These are phyloP conservation scores for Podospora tetraspora DNA, from an alignment of 495 filamentous ascomycete genomes.

Conservation along the genomic window DNA sequence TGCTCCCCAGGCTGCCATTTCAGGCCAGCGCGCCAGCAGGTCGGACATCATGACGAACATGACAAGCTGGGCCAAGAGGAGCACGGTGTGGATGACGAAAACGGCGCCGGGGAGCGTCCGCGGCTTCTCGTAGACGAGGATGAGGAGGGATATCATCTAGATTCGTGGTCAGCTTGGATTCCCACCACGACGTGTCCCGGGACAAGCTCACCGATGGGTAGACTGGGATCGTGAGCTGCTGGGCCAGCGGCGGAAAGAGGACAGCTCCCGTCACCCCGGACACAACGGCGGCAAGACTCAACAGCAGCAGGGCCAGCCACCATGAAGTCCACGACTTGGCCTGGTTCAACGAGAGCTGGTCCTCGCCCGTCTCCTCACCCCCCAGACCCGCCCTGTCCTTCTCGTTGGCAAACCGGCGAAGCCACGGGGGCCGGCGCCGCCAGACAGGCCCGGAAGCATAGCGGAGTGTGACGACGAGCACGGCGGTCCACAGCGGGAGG, in stretches of 20 bases:
- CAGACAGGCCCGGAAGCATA: constrained; percentile 24
- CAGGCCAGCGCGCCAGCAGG: constrained; percentile 3
- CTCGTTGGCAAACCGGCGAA: constrained; percentile 27
- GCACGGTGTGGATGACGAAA: constrained; percentile 19
- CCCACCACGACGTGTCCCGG: not conserved
- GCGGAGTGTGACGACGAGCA: constrained; percentile 24
- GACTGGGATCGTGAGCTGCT: constrained; percentile 18
- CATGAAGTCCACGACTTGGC: constrained; percentile 17
- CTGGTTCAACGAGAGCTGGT: not conserved
- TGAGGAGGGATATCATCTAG: constrained; percentile 21
- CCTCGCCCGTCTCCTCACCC: constrained; percentile 14
- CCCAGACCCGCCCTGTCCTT: not conserved
- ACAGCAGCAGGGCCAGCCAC: constrained; percentile 17
- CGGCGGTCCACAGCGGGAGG: constrained; percentile 26
- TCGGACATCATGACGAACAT: constrained; percentile 16
- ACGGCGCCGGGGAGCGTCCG: constrained; percentile 22
- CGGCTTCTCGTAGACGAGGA: constrained; percentile 26
- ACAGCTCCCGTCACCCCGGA: constrained; percentile 13
- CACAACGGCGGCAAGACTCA: constrained; percentile 6
- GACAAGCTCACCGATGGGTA: constrained; percentile 23
- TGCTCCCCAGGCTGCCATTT: constrained; percentile 6
- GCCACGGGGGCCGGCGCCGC: constrained; percentile 26
- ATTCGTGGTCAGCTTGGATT: not conserved
- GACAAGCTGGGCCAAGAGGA: constrained; percentile 16
- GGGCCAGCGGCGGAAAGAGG: constrained; percentile 12